Evolutionary conservation across 2,329 filamentous ascomycete genomes (phyloP).

Genomic region (Erysiphe pulchra): DNA sequence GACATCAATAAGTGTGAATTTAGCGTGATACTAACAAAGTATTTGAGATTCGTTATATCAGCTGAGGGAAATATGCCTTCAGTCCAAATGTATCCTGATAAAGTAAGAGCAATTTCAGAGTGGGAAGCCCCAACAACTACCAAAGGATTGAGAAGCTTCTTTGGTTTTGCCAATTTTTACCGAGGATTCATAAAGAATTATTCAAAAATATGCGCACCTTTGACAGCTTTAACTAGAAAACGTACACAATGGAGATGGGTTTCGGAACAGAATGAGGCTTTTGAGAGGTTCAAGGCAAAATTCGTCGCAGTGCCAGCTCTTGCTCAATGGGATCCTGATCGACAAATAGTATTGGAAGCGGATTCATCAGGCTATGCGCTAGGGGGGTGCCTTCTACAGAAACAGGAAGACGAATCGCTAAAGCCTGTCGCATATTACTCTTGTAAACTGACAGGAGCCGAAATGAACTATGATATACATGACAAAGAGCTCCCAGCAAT

Average conservation of each 20-base stretch:
- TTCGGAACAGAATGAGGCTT: not conserved
- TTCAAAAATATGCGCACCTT: not conserved
- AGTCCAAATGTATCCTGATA: not conserved
- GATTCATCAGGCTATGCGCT: not conserved
- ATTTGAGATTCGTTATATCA: not conserved
- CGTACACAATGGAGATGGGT: not conserved
- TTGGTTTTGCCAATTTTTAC: not conserved
- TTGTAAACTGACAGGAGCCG: not conserved
- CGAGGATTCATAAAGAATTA: not conserved
- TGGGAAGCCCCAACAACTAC: not conserved
- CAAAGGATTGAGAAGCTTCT: not conserved
- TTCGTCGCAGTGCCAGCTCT: not conserved
- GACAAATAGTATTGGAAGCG: not conserved
- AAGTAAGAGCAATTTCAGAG: not conserved
- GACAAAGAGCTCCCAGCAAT: not conserved
- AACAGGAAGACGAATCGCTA: not conserved
- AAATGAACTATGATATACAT: not conserved
- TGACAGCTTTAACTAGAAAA: not conserved
- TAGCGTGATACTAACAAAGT: not conserved
- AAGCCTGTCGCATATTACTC: not conserved
- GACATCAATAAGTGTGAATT: not conserved
- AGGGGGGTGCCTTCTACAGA: not conserved
- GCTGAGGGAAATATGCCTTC: not conserved
- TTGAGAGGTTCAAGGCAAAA: not conserved
- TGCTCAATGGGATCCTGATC: not conserved